A percentile compares a stretch with the other conserved stretches of the same genome.
Evolutionary conservation across 2,329 filamentous ascomycete genomes (phyloP).

Genomic region (Gremmenia infestans): DNA sequence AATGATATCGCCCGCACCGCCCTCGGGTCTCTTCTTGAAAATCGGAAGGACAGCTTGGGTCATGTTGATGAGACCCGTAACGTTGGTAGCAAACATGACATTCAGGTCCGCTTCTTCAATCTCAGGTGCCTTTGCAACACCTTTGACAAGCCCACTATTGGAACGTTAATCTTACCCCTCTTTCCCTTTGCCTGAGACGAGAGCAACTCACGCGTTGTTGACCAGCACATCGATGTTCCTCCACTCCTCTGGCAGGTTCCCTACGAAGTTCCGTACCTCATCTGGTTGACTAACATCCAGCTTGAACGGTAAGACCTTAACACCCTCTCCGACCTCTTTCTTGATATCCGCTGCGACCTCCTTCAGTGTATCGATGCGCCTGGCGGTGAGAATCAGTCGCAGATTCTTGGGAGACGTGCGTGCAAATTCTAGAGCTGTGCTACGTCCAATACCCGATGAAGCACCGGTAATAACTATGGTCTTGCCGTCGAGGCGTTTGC

Average conservation of each 20-base stretch:
- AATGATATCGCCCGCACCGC: constrained; percentile 87
- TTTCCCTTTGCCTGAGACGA: constrained; percentile 4
- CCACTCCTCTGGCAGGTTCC: constrained; percentile 72
- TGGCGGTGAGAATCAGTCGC: constrained; percentile 83
- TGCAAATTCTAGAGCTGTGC: constrained; percentile 86
- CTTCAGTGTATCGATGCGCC: constrained; percentile 72
- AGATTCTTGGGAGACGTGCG: constrained; percentile 74
- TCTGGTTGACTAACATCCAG: constrained; percentile 80
- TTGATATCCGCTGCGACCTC: constrained; percentile 72
- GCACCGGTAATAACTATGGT: constrained; percentile 89
- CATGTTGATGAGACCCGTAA: constrained; percentile 92
- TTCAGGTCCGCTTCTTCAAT: constrained; percentile 80
- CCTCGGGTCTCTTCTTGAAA: constrained; percentile 64
- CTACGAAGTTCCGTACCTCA: constrained; percentile 69
- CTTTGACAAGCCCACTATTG: constrained; percentile 77
- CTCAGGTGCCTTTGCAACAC: constrained; percentile 77
- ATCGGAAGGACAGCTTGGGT: constrained; percentile 84
- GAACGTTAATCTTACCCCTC: constrained; percentile 7
- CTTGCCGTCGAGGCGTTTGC: constrained; percentile 85
- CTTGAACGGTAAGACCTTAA: constrained; percentile 76
- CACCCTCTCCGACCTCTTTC: constrained; percentile 70
- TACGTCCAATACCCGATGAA: constrained; percentile 83
- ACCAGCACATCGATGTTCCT: constrained; percentile 82
- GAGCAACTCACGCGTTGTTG: constrained; percentile 78
- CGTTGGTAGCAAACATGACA: constrained; percentile 88